phyloP scores from a whole-genome alignment of 2,329 filamentous ascomycete species.

The Clonostachys chloroleuca region DNA sequence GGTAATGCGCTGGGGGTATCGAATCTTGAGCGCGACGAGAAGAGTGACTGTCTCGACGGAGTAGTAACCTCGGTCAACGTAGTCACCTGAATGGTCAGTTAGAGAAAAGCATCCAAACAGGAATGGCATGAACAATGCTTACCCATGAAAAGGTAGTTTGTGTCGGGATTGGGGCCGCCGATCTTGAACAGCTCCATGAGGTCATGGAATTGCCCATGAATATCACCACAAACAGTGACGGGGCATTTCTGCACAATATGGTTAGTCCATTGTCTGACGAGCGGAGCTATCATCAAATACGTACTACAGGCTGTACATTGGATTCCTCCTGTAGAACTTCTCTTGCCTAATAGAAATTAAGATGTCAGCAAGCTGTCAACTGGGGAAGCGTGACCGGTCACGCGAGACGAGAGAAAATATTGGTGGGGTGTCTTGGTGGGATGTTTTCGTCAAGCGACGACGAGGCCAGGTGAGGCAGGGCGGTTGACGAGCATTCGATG shows the following conservation, averaged over 20 bases:
- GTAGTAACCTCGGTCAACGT: conserved; percentile 98
- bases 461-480: too few species aligned
- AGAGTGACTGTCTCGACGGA: conserved; percentile 97
- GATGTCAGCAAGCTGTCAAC: too few species aligned
- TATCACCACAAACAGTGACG: conserved; percentile 97
- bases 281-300: conserved; percentile 18
- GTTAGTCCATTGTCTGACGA: conserved; percentile 16
- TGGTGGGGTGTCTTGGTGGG: too few species aligned
- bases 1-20: conserved; percentile 96
- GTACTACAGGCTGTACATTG: conserved; percentile 97
- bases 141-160: conserved; percentile 99
- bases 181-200: conserved; percentile 99
- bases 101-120: neutral
- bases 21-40: conserved; percentile 93
- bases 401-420: too few species aligned
- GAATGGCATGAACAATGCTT: conserved; percentile 21
- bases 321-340: conserved; percentile 97
- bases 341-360: conserved; percentile 60
- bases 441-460: too few species aligned
- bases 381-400: too few species aligned
- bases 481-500: too few species aligned
- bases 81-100: conserved; percentile 64
- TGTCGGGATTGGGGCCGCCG: conserved; percentile 94
- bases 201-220: conserved; percentile 98
- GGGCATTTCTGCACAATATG: conserved; percentile 74